Evolutionary conservation across 2,329 filamentous ascomycete genomes (phyloP).

Genomic region (Aspergillus pseudonomiae): DNA sequence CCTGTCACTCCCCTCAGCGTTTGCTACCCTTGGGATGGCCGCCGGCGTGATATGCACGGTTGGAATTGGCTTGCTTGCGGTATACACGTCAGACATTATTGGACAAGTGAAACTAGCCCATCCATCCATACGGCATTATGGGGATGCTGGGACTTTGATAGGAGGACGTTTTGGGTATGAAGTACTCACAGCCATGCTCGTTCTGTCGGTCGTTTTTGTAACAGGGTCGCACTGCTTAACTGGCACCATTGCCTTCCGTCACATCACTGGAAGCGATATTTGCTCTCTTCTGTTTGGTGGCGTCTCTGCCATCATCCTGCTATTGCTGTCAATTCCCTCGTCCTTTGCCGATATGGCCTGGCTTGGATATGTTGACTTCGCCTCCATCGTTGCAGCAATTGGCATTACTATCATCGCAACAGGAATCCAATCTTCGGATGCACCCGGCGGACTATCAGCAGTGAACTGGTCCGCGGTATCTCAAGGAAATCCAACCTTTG

Average conservation of each 20-base stretch:
- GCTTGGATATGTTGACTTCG: background rate
- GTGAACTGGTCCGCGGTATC: slow-evolving; percentile 12
- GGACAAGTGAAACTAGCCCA: slow-evolving; percentile 38
- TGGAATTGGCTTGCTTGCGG: slow-evolving; percentile 39
- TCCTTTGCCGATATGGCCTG: background rate
- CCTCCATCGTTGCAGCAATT: background rate
- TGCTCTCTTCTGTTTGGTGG: slow-evolving; percentile 23
- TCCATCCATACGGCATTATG: slow-evolving; percentile 45
- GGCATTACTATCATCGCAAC: background rate
- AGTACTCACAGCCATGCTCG: slow-evolving; percentile 45
- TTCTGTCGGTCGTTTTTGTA: slow-evolving; percentile 44
- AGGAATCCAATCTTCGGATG: background rate
- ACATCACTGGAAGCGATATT: slow-evolving; percentile 40
- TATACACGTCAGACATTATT: slow-evolving; percentile 45
- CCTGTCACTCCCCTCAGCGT: slow-evolving; percentile 47
- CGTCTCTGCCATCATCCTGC: background rate
- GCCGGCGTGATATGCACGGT: slow-evolving; percentile 46
- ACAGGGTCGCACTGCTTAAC: slow-evolving; percentile 49
- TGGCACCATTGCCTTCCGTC: slow-evolving; percentile 48
- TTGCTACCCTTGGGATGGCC: slow-evolving; percentile 49
- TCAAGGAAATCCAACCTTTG: slow-evolving; percentile 23
- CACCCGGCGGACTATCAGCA: background rate
- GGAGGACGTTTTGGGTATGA: slow-evolving; percentile 47
- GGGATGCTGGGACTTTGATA: slow-evolving; percentile 46
- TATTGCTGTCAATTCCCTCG: background rate